phyloP scores from a whole-genome alignment of 2,329 filamentous ascomycete genomes.

The Xylariaceae sp. region DNA sequence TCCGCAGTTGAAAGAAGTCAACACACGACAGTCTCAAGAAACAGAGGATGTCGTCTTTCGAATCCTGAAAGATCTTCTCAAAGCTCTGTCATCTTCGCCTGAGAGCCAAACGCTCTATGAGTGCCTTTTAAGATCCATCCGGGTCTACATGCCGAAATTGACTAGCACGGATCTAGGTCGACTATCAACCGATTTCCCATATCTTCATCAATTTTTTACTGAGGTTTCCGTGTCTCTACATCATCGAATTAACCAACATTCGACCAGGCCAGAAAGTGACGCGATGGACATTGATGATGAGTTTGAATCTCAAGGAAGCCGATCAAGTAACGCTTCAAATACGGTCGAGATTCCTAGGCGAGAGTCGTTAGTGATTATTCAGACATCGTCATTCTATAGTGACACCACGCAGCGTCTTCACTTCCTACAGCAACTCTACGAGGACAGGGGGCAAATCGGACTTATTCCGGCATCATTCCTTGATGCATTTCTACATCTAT shows the following conservation, averaged over 20 bases:
- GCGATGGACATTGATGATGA: constrained; percentile 62
- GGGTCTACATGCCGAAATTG: constrained; percentile 56
- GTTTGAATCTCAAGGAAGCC: constrained; percentile 66
- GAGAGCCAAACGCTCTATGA: constrained; percentile 56
- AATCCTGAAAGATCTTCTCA: constrained; percentile 51
- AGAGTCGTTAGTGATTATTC: constrained; percentile 50
- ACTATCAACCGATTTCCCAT: constrained; percentile 48
- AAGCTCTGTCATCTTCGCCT: constrained; percentile 50
- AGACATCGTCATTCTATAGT: constrained; percentile 54
- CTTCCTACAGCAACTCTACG: constrained; percentile 52
- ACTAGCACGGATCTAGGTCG: constrained; percentile 46
- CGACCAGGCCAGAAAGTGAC: constrained; percentile 35
- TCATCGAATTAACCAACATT: constrained; percentile 44
- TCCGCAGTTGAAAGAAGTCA: constrained; percentile 54
- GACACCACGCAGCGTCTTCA: constrained; percentile 55
- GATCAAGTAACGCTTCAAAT: constrained; percentile 48
- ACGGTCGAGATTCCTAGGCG: constrained; percentile 54
- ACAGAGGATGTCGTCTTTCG: constrained; percentile 52
- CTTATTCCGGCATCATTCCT: constrained; percentile 59
- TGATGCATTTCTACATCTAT: constrained; percentile 55
- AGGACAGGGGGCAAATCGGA: constrained; percentile 53
- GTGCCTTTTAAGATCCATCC: constrained; percentile 52
- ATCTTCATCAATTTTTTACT: constrained; percentile 53
- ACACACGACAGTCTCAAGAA: constrained; percentile 57
- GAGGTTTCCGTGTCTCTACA: constrained; percentile 47